Base-by-base conservation (phyloP, 2,329 filamentous ascomycete species). In the Paraconiothyrium brasiliense region DNA sequence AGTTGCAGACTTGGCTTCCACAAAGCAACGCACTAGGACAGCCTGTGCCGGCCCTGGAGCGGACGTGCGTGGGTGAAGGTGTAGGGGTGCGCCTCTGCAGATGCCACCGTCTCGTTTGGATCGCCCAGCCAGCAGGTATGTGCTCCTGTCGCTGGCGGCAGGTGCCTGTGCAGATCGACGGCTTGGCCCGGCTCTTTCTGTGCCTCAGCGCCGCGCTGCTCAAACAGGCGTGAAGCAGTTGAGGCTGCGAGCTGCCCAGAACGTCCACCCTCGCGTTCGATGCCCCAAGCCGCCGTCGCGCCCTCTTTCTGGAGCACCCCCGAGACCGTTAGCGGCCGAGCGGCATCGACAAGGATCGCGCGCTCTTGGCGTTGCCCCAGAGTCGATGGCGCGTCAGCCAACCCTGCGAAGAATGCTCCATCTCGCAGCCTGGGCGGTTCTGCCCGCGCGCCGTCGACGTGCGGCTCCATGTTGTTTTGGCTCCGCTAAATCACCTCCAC, bases 231-330 rank as follows among this genome's bases (percentile, higher is more conserved):
- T 63, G 55, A 44, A 49, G 48, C 49, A 55, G 52, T 57, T 61
- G 58, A 46, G 37, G 27, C 32, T 57, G 35, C 60, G 20, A 32
- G 52, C 47, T 30, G 44, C 61, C 58, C 61, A 50, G 57, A 30
- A 30, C 57, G 41, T 46, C 41, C 39, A 39, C 39, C 32, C 10
- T 22, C 24, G 39, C 37, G 9, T 35, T n/a, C 27, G 2, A 14
- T 39, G n/a, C 35, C 44, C 50, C 59, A 64, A 60, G 60, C 57
- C 59, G 51, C 63, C 61, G 52, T 59, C 60, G 63, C 60, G 56
- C 59, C 50, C 52, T 30, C 44, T 11, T 20, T 20, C 27, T 44
- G 13, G 41, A 20, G 22, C 27, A 32, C n/a, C 52, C 24, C 20
- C 16, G 20, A 37, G 14, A n/a, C 58, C 30, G 49, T 39, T 56